Evolutionary conservation across 1,284 basidiomycete genomes (phyloP).

Genomic region (Tilletia horrida): DNA sequence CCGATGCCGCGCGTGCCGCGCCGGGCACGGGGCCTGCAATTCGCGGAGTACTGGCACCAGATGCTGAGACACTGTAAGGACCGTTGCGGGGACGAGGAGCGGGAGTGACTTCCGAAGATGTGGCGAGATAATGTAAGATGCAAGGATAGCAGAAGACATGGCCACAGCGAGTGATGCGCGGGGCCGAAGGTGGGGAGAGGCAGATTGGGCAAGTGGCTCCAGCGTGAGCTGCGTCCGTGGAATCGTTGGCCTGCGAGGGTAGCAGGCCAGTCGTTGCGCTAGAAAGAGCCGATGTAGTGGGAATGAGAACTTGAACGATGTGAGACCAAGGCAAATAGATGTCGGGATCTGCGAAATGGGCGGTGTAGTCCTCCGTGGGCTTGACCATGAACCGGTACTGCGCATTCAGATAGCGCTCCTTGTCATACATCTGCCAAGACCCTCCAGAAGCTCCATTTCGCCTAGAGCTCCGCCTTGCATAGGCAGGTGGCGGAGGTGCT

Average conservation of each 20-base stretch:
- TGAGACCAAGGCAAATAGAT: conserved; percentile 62
- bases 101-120: conserved; percentile 25
- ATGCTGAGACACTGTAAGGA: background rate
- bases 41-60: conserved; percentile 1
- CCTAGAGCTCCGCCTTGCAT: conserved; percentile 32
- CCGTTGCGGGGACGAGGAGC: background rate
- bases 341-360: conserved; percentile 49
- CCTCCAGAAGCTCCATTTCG: conserved; percentile 25
- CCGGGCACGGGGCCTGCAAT: conserved; percentile 10
- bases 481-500: conserved; percentile 38
- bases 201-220: conserved; percentile 88
- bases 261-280: conserved; percentile 23
- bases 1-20: conserved; percentile 8
- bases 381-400: conserved; percentile 54
- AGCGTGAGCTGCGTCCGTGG: conserved; percentile 61
- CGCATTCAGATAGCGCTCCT: conserved; percentile 53
- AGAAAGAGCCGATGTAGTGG: conserved; percentile 61
- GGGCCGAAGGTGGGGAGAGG: conserved; percentile 80
- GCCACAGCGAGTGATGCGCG: conserved; percentile 94
- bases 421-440: conserved; percentile 43
- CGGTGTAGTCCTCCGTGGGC: conserved; percentile 51
- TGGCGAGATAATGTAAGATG: conserved; percentile 69
- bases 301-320: conserved; percentile 89
- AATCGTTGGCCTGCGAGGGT: background rate
- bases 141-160: conserved; percentile 65